phyloP scores from a whole-genome alignment of 495 filamentous ascomycete species.

The Echria macrotheca region DNA sequence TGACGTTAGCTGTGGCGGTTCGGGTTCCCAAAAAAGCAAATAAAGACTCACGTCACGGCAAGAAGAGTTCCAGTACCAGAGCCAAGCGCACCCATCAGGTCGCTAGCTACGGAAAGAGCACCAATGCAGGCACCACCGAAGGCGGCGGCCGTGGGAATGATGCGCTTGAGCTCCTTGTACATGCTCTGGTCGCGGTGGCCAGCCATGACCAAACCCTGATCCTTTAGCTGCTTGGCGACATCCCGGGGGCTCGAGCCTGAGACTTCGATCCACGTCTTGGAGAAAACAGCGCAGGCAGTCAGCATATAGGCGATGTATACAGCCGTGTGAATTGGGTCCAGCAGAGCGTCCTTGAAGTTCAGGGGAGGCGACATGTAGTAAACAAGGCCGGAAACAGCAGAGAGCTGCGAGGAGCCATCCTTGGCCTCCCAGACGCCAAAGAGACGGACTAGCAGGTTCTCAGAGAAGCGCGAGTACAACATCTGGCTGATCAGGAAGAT shows the following conservation, averaged over 20 bases:
- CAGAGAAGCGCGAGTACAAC: slow-evolving; percentile 96
- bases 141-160: slow-evolving; percentile 96
- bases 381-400: slow-evolving; percentile 82
- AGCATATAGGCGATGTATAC: slow-evolving; percentile 97
- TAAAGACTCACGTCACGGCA: slow-evolving; percentile 92
- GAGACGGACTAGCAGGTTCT: slow-evolving; percentile 94
- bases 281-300: slow-evolving; percentile 94
- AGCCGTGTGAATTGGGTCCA: slow-evolving; percentile 94
- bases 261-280: slow-evolving; percentile 99
- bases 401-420: slow-evolving; percentile 93
- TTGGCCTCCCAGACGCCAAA: slow-evolving; percentile 98
- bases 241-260: slow-evolving; percentile 95
- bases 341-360: slow-evolving; percentile 91
- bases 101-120: slow-evolving; percentile 88
- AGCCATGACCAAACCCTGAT: slow-evolving; percentile 98
- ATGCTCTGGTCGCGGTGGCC: slow-evolving; percentile 99
- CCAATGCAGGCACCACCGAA: slow-evolving; percentile 99
- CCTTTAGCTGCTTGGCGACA: slow-evolving; percentile 99
- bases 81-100: slow-evolving; percentile 93
- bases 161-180: slow-evolving; percentile 99
- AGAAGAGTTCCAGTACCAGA: slow-evolving; percentile 96
- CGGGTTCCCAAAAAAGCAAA: background rate
- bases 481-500: slow-evolving; percentile 98
- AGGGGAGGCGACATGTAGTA: slow-evolving; percentile 99
- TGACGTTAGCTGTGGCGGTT: slow-evolving; percentile 20